Conservation (phyloP, 1,284 basidiomycete genomes). For the Stereum hirsutum region DNA sequence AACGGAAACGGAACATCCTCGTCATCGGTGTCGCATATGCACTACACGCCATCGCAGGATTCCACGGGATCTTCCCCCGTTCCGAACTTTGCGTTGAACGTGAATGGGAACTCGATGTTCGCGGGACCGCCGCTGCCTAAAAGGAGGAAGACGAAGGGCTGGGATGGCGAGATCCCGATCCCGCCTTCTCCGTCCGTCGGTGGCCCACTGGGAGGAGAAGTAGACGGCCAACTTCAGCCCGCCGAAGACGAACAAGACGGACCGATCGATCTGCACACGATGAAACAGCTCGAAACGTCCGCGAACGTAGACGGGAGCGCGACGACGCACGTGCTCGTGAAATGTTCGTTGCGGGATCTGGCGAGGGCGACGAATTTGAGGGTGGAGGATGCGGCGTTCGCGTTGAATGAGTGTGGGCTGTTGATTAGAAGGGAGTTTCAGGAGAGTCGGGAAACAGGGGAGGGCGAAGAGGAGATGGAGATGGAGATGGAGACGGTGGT, state of each 20-base stretch:
- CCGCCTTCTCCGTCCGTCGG: conserved; percentile 9
- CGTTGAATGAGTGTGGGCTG: conserved; percentile 82
- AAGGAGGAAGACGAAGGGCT: conserved; percentile 47
- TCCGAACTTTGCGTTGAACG: too few relatives aligned
- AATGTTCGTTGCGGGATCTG: conserved; percentile 64
- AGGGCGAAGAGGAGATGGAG: conserved; percentile 23
- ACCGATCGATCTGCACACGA: too few relatives aligned
- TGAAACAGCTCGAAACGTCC: conserved; percentile 45
- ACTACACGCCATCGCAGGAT: conserved; percentile 28
- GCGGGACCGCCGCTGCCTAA: conserved; percentile 20
- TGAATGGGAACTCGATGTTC: too few relatives aligned
- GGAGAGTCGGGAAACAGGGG: conserved; percentile 11
- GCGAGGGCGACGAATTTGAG: conserved; percentile 76
- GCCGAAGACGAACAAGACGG: too few relatives aligned
- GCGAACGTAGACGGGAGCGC: conserved; percentile 57
- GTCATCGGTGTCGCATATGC: conserved; percentile 25
- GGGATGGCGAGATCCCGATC: conserved; percentile 45
- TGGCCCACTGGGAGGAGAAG: conserved; percentile 6
- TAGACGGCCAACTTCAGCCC: conserved; percentile 18
- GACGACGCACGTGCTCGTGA: conserved; percentile 52
- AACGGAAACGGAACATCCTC: too few relatives aligned
- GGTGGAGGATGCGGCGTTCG: conserved; percentile 81
- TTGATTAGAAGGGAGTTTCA: conserved; percentile 27
- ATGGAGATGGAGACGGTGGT: conserved; percentile 36
- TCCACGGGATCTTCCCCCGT: too few relatives aligned